Conservation (phyloP, 441 rosid species). For the Capsella rubella region DNA sequence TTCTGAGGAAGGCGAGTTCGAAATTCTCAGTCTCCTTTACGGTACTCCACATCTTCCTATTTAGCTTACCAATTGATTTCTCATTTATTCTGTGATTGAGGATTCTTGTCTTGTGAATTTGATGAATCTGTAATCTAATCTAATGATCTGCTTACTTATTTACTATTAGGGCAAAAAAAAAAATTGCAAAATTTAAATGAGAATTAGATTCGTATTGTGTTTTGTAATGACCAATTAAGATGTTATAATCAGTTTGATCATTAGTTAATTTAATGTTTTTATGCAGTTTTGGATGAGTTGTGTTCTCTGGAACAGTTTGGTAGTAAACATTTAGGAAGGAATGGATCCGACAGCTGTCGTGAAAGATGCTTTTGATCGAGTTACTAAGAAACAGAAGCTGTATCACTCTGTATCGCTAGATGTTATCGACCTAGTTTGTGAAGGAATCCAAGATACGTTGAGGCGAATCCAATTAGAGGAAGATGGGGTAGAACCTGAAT, state of each 20-base stretch:
- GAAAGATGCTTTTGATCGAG: conserved; percentile 61
- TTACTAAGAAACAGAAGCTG: conserved; percentile 63
- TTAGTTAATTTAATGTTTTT: neutral
- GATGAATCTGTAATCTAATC: neutral
- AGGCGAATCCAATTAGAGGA: conserved; percentile 46
- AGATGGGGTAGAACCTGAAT: conserved; percentile 45
- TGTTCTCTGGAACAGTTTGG: neutral
- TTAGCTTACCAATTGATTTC: neutral
- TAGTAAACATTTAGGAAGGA: neutral
- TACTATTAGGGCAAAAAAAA: neutral
- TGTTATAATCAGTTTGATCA: neutral
- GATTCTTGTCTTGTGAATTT: neutral
- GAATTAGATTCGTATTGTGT: neutral
- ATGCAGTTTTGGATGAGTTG: neutral
- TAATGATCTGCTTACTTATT: neutral
- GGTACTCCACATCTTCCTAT: conserved; percentile 3
- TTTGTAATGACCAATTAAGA: neutral
- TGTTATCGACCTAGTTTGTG: conserved; percentile 57
- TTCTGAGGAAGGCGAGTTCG: neutral
- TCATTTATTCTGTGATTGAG: too few relatives aligned
- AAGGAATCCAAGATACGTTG: conserved; percentile 55
- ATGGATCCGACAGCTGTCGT: conserved; percentile 36
- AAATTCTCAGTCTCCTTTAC: neutral
- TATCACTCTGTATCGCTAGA: conserved; percentile 54
- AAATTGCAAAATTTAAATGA: conserved; percentile 6